Evolutionary conservation across 176 grass and related monocot species (phyloP), one percentile per base, ranked within the genome.

Genomic region (Leersia perrieri): DNA sequence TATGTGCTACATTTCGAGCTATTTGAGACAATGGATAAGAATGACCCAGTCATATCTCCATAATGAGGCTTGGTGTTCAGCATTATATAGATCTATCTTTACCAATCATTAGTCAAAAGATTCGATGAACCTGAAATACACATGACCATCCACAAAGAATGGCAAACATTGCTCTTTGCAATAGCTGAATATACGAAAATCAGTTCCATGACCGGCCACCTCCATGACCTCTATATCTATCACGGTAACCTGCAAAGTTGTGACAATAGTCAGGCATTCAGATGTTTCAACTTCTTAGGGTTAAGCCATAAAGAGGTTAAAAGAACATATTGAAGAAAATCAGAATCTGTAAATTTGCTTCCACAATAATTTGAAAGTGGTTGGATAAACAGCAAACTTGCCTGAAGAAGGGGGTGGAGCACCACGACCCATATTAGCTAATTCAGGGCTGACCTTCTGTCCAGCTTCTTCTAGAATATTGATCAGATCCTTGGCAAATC

Each of bases 401-500:
- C 97, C 93, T 83, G 89, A 63, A 63, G 90, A 85, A 63, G 90
- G 81, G 44, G 91, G 93, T 36, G 79, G 90, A 11, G 89, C 90
- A 38, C 92, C 95, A 57, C 87, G 93, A 27, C 88, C 91, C 93
- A 99, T 95, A 83, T 76, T 88, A 53, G 90, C 82, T 66, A 93
- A 89, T 53, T 96, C 95, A 44, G 94, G 86, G 77, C 83, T 92
- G 76, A 97, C 92, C 84, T 97, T 97, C 73, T 94, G 92, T 22
- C 90, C 94, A 66, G 92, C 94, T 88, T 97, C 94, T 86, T 92
- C 90, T 70, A 97, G 82, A 88, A 97, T 92, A 65, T 61, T 89
- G 28, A 94, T 80, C 15, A 98, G 90, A 82, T 98, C 95, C 79
- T 98, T 98, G 7, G 92, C 92, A 76, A 95, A 98, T 75, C 90